Evolutionary conservation across 192 early-diverging fungal genomes (phyloP).

Genomic region (Gigaspora rosea): DNA sequence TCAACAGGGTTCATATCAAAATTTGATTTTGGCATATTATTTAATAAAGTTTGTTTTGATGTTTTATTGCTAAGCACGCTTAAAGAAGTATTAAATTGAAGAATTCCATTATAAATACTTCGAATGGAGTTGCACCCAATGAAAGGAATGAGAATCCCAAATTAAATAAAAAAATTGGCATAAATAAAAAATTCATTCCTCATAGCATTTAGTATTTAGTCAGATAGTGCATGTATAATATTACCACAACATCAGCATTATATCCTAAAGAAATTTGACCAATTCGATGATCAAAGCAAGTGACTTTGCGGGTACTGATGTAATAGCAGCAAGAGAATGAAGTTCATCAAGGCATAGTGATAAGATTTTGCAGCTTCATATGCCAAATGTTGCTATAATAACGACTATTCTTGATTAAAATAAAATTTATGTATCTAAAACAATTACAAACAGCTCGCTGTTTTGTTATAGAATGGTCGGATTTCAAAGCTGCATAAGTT

Average conservation of each 20-base stretch:
- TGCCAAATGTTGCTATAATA: slow-evolving; percentile 57
- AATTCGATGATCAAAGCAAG: slow-evolving; percentile 66
- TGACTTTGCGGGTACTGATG: slow-evolving; percentile 67
- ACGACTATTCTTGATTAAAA: too few species aligned
- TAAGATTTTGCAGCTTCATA: slow-evolving; percentile 74
- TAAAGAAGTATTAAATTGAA: slow-evolving; percentile 48
- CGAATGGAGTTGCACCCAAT: slow-evolving; percentile 72
- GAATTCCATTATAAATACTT: slow-evolving; percentile 72
- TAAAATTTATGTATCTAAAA: too few species aligned
- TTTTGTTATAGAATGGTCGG: slow-evolving; percentile 78
- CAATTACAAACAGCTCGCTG: slow-evolving; percentile 28
- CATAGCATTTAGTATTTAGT: too few species aligned
- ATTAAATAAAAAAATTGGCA: slow-evolving; percentile 31
- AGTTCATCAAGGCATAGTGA: slow-evolving; percentile 66
- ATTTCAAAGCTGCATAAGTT: slow-evolving; percentile 64
- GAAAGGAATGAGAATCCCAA: slow-evolving; percentile 73
- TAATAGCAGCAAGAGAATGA: slow-evolving; percentile 63
- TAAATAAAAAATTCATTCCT: too few species aligned
- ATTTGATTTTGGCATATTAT: too few species aligned
- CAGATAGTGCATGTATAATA: neutral
- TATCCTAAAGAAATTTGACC: slow-evolving; percentile 64
- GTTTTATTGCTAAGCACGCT: neutral
- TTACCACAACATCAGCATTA: slow-evolving; percentile 74
- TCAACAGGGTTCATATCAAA: too few species aligned
- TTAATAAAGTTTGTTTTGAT: too few species aligned